phyloP scores from a whole-genome alignment of 257 asterid genomes.

The Solanum microdontum region DNA sequence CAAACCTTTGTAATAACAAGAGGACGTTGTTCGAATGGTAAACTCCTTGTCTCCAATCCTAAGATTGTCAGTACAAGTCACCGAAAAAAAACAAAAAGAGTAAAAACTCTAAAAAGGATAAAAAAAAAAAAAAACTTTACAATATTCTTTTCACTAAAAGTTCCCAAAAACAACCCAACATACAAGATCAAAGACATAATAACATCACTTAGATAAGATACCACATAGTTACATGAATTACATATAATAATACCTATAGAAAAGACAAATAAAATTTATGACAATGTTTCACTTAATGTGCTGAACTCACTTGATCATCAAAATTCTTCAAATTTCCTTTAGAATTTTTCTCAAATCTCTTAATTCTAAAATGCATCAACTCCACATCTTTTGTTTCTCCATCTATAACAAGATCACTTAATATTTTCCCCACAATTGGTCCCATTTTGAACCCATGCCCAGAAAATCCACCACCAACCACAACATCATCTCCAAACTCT shows the following conservation, averaged over 20 bases:
- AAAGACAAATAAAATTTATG: neutral
- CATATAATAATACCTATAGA: neutral
- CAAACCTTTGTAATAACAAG: neutral
- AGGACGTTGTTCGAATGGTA: neutral
- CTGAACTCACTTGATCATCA: slow-evolving; percentile 41
- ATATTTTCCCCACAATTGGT: slow-evolving; percentile 63
- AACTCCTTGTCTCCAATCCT: neutral
- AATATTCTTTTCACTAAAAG: neutral
- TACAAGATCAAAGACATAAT: no score
- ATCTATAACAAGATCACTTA: slow-evolving; percentile 45
- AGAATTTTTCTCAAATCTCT: slow-evolving; percentile 37
- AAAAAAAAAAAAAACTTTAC: no score
- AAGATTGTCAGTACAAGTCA: neutral
- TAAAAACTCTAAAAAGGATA: neutral
- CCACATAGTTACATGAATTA: neutral
- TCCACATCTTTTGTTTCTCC: slow-evolving; percentile 40
- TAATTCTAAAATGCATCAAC: slow-evolving; percentile 29
- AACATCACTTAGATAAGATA: neutral
- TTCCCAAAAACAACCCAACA: no score
- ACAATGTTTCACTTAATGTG: neutral
- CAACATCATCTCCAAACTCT: slow-evolving; percentile 51
- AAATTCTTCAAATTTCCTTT: slow-evolving; percentile 52
- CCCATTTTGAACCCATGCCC: slow-evolving; percentile 98
- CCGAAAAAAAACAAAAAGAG: neutral
- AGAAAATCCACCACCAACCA: slow-evolving; percentile 83